Evolutionary conservation across 179 eudicot genomes (phyloP).

Genomic region (Beta lomatogona): DNA sequence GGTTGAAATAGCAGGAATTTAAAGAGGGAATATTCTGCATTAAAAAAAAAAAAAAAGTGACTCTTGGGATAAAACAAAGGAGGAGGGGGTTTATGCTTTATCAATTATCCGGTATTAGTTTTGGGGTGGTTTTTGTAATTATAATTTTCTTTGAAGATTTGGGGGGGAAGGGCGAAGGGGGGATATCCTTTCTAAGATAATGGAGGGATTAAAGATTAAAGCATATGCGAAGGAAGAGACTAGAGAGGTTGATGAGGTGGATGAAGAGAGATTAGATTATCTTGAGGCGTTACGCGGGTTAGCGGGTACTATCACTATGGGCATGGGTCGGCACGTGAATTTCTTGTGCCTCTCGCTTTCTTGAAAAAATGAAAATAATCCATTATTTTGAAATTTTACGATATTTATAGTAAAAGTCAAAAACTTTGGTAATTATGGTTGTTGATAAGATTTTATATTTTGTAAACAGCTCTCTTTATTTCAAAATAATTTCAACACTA

Average conservation of each 20-base stretch:
- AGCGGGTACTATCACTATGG: no score
- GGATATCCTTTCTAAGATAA: background rate
- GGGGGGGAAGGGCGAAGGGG: no score
- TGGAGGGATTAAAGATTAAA: background rate
- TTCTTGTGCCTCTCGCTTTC: background rate
- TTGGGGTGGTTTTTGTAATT: background rate
- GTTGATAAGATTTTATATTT: no score
- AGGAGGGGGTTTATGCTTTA: constrained; percentile 28
- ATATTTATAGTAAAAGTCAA: no score
- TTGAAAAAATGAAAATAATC: no score
- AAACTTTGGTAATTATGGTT: no score
- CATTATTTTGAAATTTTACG: no score
- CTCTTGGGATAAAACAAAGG: constrained; percentile 33
- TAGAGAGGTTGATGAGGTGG: background rate
- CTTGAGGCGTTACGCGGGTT: background rate
- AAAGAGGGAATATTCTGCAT: constrained; percentile 27
- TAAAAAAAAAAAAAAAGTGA: constrained; percentile 16
- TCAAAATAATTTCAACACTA: no score
- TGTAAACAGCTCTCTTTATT: no score
- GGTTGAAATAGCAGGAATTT: background rate
- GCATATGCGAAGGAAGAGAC: background rate
- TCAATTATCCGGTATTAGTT: background rate
- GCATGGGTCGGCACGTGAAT: constrained; percentile 1
- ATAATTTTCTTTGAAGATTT: background rate
- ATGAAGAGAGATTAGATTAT: background rate